Evolutionary conservation across 148 eudicot species (phyloP).

Genomic region (Vaccinium myrtillus): DNA sequence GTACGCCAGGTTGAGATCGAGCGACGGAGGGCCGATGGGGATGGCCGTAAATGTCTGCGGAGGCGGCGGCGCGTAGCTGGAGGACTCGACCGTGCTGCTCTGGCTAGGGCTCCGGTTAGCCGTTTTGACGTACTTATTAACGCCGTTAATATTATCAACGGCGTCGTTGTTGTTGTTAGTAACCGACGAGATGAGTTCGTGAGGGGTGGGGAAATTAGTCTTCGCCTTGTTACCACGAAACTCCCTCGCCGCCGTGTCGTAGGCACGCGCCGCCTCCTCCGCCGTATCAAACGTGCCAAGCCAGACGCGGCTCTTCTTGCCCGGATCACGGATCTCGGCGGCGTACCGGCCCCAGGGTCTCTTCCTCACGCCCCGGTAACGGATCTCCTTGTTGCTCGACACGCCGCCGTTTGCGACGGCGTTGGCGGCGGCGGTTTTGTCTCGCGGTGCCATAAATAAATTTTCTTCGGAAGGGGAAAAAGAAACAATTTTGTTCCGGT

Average conservation of each 20-base stretch:
- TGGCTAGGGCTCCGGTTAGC: slow-evolving; percentile 38
- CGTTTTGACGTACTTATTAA: background rate
- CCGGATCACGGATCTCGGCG: slow-evolving; percentile 45
- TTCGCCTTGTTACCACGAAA: slow-evolving; percentile 46
- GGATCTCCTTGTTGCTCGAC: slow-evolving; percentile 12
- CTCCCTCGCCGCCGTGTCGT: slow-evolving; percentile 38
- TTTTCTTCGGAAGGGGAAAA: background rate
- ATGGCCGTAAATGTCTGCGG: background rate
- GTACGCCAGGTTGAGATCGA: slow-evolving; percentile 16
- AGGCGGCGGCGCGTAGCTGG: slow-evolving; percentile 4
- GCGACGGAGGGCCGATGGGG: background rate
- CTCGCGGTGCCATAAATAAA: slow-evolving; percentile 24
- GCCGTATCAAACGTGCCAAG: slow-evolving; percentile 49
- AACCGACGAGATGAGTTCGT: background rate
- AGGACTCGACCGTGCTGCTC: slow-evolving; percentile 37
- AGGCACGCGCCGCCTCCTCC: slow-evolving; percentile 41
- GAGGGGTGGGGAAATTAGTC: slow-evolving; percentile 29
- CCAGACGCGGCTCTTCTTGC: slow-evolving; percentile 42
- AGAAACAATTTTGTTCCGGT: background rate
- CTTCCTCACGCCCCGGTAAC: slow-evolving; percentile 39
- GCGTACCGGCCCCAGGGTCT: slow-evolving; percentile 50
- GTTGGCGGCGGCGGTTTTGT: background rate
- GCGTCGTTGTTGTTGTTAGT: background rate
- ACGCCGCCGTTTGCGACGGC: background rate
- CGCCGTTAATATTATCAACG: background rate